Evolutionary conservation across 2,329 filamentous ascomycete genomes (phyloP).

Genomic region (Xylariales sp.): DNA sequence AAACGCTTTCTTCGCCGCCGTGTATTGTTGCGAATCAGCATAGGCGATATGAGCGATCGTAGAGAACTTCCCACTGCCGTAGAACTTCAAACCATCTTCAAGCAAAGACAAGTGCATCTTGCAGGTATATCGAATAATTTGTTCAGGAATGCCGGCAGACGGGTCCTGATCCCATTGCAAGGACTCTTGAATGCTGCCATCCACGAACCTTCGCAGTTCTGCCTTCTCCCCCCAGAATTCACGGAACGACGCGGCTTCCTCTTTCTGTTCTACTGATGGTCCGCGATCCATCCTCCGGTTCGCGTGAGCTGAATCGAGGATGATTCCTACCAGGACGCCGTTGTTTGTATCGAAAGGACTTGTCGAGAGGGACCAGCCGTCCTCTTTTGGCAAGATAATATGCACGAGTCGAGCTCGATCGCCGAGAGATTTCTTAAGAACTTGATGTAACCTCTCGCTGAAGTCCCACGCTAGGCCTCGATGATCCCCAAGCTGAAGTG

Average conservation of each 20-base stretch:
- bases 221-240: constrained; percentile 94
- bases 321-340: constrained; percentile 58
- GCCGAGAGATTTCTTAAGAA: constrained; percentile 66
- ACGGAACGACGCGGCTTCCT: constrained; percentile 75
- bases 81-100: constrained; percentile 47
- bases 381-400: constrained; percentile 38
- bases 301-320: constrained; percentile 69
- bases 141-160: constrained; percentile 49
- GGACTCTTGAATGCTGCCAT: constrained; percentile 90
- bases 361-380: constrained; percentile 43
- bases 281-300: constrained; percentile 80
- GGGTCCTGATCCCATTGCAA: constrained; percentile 73
- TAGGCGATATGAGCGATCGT: constrained; percentile 40
- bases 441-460: constrained; percentile 55
- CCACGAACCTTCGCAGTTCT: constrained; percentile 89
- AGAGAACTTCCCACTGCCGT: constrained; percentile 42
- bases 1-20: constrained; percentile 65
- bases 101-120: constrained; percentile 61
- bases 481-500: constrained; percentile 32
- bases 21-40: constrained; percentile 56
- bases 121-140: constrained; percentile 72
- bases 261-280: constrained; percentile 78
- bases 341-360: constrained; percentile 25
- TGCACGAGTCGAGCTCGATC: constrained; percentile 69
- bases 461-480: constrained; percentile 41